These are phyloP conservation scores for Begonia fuchsioides DNA, from an alignment of 306 rosid species.

Conservation along the genomic window DNA sequence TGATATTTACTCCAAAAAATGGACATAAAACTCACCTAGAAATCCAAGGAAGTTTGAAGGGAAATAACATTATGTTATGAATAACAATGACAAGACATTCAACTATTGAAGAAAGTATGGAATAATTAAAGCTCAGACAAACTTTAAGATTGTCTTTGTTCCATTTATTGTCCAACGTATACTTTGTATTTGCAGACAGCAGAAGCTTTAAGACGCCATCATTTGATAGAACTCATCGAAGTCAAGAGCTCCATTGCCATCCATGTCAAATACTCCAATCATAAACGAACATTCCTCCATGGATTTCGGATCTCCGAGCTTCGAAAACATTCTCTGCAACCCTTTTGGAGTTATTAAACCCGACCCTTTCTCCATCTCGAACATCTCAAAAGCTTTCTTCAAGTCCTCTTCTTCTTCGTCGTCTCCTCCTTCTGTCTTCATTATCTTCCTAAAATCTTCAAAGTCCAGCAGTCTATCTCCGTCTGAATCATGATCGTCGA, in stretches of 20 bases:
- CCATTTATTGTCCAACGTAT: too few species aligned
- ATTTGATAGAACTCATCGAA: conserved; percentile 36
- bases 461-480: conserved; percentile 34
- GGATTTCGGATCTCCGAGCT: conserved; percentile 33
- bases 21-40: too few species aligned
- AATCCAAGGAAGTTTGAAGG: too few species aligned
- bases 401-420: conserved; percentile 20
- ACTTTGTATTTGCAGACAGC: too few species aligned
- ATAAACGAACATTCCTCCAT: conserved; percentile 34
- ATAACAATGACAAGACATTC: too few species aligned
- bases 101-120: too few species aligned
- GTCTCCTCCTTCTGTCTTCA: conserved; percentile 10
- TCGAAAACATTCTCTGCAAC: conserved; percentile 30
- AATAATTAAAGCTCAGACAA: too few species aligned
- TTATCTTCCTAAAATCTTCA: conserved; percentile 21
- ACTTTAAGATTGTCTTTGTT: too few species aligned
- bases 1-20: too few species aligned
- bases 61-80: too few species aligned
- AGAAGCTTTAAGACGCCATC: not conserved
- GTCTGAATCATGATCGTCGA: conserved; percentile 23
- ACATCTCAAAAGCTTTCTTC: conserved; percentile 39
- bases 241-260: conserved; percentile 45
- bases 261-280: conserved; percentile 45
- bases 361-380: conserved; percentile 36
- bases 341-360: conserved; percentile 38